phyloP scores from a whole-genome alignment of 148 eudicot species.

The Persicaria tinctoria region DNA sequence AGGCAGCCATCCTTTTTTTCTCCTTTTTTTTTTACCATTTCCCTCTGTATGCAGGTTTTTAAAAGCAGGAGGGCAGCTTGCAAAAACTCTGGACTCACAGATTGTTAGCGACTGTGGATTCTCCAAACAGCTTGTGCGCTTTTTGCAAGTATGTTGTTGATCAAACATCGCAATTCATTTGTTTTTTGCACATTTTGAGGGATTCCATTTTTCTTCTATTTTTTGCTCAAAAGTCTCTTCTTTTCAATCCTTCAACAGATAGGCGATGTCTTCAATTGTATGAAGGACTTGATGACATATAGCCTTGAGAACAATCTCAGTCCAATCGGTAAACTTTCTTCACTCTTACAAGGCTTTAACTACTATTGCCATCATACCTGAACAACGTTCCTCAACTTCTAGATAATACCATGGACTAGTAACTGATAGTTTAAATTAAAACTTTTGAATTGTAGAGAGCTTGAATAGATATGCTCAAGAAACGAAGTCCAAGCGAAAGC shows the following conservation, averaged over 20 bases:
- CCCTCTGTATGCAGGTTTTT: constrained; percentile 24
- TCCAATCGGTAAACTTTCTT: constrained; percentile 42
- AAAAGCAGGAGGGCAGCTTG: constrained; percentile 30
- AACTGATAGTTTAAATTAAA: background rate
- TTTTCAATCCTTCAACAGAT: constrained; percentile 26
- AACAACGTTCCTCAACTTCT: background rate
- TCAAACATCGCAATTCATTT: background rate
- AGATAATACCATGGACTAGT: background rate
- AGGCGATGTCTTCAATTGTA: constrained; percentile 29
- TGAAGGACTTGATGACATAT: constrained; percentile 47
- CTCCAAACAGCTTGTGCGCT: constrained; percentile 37
- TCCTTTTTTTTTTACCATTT: background rate
- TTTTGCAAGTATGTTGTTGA: constrained; percentile 41
- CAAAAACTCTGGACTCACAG: constrained; percentile 26
- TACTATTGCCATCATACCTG: background rate
- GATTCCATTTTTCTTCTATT: background rate
- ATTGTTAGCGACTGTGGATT: constrained; percentile 45
- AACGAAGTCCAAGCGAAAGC: background rate
- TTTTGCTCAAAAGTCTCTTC: background rate
- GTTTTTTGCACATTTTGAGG: background rate
- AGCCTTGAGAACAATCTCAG: constrained; percentile 29
- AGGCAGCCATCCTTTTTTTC: background rate
- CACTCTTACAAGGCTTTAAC: background rate
- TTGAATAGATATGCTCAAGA: constrained; percentile 9
- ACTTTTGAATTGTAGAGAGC: background rate